Conservation (phyloP, 495 filamentous ascomycete species). For the Lepraria neglecta region DNA sequence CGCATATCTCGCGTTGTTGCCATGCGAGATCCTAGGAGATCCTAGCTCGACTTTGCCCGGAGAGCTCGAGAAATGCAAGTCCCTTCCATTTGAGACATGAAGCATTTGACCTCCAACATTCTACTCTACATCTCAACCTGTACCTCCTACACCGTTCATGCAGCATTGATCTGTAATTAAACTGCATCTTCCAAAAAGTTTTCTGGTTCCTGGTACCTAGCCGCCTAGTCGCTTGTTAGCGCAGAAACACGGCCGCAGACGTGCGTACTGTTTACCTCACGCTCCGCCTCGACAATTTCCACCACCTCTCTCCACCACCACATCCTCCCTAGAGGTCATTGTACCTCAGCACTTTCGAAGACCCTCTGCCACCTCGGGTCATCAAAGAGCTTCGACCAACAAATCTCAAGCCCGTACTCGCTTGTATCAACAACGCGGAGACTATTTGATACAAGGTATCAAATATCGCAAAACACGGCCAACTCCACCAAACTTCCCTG, state of each 20-base stretch:
- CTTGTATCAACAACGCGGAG: constrained; percentile 7
- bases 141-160: constrained; percentile 11
- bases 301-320: constrained; percentile 11
- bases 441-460: neutral
- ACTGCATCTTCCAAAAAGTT: constrained; percentile 7
- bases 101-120: constrained; percentile 15
- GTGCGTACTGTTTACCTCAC: constrained; percentile 24
- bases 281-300: constrained; percentile 8
- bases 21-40: constrained; percentile 14
- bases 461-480: neutral
- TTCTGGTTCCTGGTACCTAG: constrained; percentile 12
- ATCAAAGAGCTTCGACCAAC: neutral
- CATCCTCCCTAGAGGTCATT: neutral
- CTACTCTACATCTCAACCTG: constrained; percentile 22
- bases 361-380: neutral
- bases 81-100: constrained; percentile 4
- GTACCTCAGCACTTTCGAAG: neutral
- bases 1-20: constrained; percentile 21
- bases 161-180: constrained; percentile 21
- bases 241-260: constrained; percentile 17
- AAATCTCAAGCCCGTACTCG: neutral
- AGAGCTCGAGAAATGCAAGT: constrained; percentile 22
- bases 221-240: constrained; percentile 19
- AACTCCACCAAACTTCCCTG: neutral
- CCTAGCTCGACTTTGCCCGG: constrained; percentile 9